A percentile compares a stretch with the other conserved stretches of the same genome.
These are phyloP conservation scores for Myriosclerotinia scirpicola DNA, from an alignment of 2,329 filamentous ascomycete genomes.

Conservation along the genomic window DNA sequence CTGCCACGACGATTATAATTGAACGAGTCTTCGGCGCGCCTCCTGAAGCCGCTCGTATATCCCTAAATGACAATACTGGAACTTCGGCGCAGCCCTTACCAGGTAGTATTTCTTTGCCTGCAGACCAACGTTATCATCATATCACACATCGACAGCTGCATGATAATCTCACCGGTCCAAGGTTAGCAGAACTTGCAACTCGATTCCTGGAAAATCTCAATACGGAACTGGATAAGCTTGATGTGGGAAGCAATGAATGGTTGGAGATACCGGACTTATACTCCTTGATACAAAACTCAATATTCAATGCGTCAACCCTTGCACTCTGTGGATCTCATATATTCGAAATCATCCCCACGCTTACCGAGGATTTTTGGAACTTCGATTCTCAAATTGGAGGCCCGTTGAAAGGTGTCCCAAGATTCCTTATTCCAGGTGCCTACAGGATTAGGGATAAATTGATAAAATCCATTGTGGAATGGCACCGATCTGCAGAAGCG, in stretches of 20 bases:
- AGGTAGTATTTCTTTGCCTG: conserved; percentile 24
- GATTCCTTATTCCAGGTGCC: conserved; percentile 35
- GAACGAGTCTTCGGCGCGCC: conserved; percentile 29
- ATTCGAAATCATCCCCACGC: conserved; percentile 34
- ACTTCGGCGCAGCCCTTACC: conserved; percentile 25
- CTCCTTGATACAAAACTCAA: conserved; percentile 31
- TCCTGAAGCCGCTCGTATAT: conserved; percentile 13
- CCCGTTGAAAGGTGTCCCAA: conserved; percentile 34
- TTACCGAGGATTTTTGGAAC: conserved; percentile 39
- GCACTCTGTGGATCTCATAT: conserved; percentile 38
- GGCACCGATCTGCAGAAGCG: conserved; percentile 35
- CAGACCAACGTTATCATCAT: conserved; percentile 29
- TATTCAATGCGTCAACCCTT: conserved; percentile 35
- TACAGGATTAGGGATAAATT: conserved; percentile 33
- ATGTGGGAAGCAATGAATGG: conserved; percentile 28
- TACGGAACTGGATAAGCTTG: conserved; percentile 22
- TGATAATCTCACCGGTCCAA: conserved; percentile 25
- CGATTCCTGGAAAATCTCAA: conserved; percentile 25
- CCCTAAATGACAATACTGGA: conserved; percentile 29
- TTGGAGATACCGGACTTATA: conserved; percentile 35
- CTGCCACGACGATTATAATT: conserved; percentile 16
- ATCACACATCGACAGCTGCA: conserved; percentile 26
- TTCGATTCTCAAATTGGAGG: conserved; percentile 34
- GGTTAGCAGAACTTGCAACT: conserved; percentile 25
- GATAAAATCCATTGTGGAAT: conserved; percentile 32